phyloP scores from a whole-genome alignment of 2,329 filamentous ascomycete genomes.

The Macrophomina pseudophaseolina region DNA sequence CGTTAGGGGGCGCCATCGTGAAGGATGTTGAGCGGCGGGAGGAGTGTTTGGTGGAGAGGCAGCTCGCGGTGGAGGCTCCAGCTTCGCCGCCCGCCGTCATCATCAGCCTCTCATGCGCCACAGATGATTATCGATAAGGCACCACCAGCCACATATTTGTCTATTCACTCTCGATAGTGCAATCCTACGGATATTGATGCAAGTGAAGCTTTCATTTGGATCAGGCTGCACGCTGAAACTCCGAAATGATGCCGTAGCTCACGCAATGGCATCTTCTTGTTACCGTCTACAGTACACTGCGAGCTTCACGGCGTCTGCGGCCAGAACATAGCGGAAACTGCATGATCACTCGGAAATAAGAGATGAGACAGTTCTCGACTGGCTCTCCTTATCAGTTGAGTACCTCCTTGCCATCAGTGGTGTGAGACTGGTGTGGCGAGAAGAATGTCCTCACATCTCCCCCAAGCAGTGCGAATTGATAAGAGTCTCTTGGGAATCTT shows the following conservation, averaged over 20 bases:
- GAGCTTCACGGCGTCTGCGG: too few species aligned
- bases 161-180: background rate
- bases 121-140: background rate
- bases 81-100: background rate
- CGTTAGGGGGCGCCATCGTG: slow-evolving; percentile 38
- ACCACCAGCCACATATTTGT: background rate
- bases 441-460: background rate
- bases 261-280: too few species aligned
- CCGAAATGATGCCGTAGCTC: too few species aligned
- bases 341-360: background rate
- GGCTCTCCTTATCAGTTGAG: background rate
- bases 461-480: too few species aligned
- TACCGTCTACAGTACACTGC: too few species aligned
- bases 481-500: too few species aligned
- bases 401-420: background rate
- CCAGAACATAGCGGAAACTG: background rate
- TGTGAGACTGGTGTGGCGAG: background rate
- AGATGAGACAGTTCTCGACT: background rate
- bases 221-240: too few species aligned
- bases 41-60: slow-evolving; percentile 9
- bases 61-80: slow-evolving; percentile 15
- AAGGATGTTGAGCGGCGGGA: background rate
- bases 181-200: too few species aligned
- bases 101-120: background rate
- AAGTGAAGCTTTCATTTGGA: too few species aligned